Evolutionary conservation across 179 eudicot genomes (phyloP).

Genomic region (Spergularia azorica): DNA sequence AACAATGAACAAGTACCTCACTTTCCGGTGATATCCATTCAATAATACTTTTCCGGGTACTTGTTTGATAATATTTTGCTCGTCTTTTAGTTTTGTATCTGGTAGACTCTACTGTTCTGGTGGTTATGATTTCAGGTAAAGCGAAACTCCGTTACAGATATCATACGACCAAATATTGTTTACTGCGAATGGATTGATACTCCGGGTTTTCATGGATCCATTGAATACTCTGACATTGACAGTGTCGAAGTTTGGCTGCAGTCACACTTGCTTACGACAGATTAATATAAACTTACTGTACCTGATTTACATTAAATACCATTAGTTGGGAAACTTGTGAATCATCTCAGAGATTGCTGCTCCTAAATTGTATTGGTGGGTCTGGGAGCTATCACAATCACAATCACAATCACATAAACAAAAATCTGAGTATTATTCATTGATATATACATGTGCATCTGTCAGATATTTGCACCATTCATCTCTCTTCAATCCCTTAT

Average conservation of each 20-base stretch:
- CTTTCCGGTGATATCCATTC: no score
- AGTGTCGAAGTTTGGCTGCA: no score
- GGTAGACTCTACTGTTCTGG: not conserved
- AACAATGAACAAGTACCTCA: not conserved
- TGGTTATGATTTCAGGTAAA: not conserved
- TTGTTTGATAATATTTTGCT: not conserved
- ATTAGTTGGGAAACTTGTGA: no score
- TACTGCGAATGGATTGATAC: not conserved
- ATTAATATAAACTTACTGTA: no score
- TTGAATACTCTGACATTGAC: no score
- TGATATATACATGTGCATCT: not conserved
- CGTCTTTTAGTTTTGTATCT: not conserved
- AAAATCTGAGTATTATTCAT: not conserved
- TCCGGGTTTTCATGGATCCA: no score
- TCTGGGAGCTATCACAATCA: not conserved
- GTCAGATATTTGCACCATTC: conserved; percentile 9
- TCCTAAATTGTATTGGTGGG: not conserved
- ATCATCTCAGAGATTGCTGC: not conserved
- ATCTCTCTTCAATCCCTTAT: not conserved
- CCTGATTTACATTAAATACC: no score
- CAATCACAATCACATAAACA: not conserved
- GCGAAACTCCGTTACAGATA: not conserved
- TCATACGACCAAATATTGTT: not conserved
- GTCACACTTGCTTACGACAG: no score
- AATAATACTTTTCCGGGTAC: not conserved